A percentile compares a stretch with the other conserved stretches of the same genome.
phyloP scores from a whole-genome alignment of 192 early-diverging fungal genomes.

The Coemansia pectinata region DNA sequence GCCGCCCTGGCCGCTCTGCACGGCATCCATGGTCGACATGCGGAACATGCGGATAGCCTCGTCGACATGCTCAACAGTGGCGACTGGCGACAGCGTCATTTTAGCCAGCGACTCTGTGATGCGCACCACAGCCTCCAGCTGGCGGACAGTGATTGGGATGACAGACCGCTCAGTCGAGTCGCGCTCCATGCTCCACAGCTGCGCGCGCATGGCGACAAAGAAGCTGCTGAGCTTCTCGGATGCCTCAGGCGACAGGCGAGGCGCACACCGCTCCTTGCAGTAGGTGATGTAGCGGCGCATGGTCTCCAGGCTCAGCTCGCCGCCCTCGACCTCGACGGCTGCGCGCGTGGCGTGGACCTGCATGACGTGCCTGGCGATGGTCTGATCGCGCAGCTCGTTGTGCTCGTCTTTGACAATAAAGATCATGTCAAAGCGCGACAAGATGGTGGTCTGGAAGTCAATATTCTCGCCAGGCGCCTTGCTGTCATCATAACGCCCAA shows the following conservation, averaged over 20 bases:
- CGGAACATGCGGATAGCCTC: constrained; percentile 98
- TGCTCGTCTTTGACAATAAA: constrained; percentile 99
- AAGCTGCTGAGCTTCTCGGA: constrained; percentile 91
- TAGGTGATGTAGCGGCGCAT: constrained; percentile 97
- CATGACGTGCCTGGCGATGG: constrained; percentile 96
- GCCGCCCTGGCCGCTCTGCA: constrained; percentile 80
- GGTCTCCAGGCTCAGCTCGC: constrained; percentile 89
- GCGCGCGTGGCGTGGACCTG: constrained; percentile 86
- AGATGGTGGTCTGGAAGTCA: constrained; percentile 99
- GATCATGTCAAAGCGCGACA: constrained; percentile 99
- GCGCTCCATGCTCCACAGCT: constrained; percentile 77
- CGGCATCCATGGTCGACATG: constrained; percentile 95
- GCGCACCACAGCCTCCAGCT: constrained; percentile 98
- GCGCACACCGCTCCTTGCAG: constrained; percentile 93
- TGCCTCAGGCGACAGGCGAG: constrained; percentile 83
- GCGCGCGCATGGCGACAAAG: constrained; percentile 89
- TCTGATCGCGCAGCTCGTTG: constrained; percentile 85
- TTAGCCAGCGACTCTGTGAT: constrained; percentile 98
- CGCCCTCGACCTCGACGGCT: constrained; percentile 61
- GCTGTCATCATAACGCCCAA: constrained; percentile 98
- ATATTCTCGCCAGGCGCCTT: constrained; percentile 99
- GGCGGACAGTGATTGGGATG: constrained; percentile 95
- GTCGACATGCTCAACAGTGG: constrained; percentile 87
- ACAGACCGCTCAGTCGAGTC: constrained; percentile 71
- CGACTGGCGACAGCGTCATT: constrained; percentile 81